phyloP scores from a whole-genome alignment of 768 basidiomycete species.

The Lactarius sp. region DNA sequence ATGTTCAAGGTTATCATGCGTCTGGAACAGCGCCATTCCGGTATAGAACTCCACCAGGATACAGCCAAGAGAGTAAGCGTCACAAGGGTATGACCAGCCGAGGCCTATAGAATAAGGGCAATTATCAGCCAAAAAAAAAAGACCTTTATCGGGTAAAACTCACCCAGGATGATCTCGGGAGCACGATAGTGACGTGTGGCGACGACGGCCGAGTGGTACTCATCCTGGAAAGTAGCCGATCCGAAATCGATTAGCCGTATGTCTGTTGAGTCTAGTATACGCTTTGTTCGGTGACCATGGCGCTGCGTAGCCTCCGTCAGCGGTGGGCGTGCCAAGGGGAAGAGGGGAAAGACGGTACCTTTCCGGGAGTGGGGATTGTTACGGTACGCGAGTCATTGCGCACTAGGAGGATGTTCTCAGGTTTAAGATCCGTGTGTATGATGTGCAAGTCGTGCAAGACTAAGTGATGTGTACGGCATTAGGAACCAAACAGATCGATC shows the following conservation, averaged over 20 bases:
- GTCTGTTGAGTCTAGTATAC: slow-evolving; percentile 79
- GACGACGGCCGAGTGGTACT: slow-evolving; percentile 98
- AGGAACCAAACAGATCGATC: slow-evolving; percentile 20
- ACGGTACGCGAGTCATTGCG: slow-evolving; percentile 69
- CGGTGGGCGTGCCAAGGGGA: neutral
- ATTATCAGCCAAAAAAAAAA: slow-evolving; percentile 9
- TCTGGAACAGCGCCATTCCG: slow-evolving; percentile 97
- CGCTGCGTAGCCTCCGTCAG: slow-evolving; percentile 25
- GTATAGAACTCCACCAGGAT: slow-evolving; percentile 99
- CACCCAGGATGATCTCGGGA: slow-evolving; percentile 97
- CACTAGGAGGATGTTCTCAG: slow-evolving; percentile 96
- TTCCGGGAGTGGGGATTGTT: slow-evolving; percentile 57
- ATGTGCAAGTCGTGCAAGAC: slow-evolving; percentile 88
- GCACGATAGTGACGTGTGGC: slow-evolving; percentile 98
- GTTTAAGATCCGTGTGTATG: slow-evolving; percentile 98
- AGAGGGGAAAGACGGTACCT: slow-evolving; percentile 40
- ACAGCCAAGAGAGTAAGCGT: slow-evolving; percentile 97
- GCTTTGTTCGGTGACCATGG: slow-evolving; percentile 59
- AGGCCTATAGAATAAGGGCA: slow-evolving; percentile 51
- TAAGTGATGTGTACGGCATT: slow-evolving; percentile 33
- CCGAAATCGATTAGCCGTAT: slow-evolving; percentile 98
- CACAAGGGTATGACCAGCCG: slow-evolving; percentile 98
- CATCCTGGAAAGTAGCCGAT: slow-evolving; percentile 94
- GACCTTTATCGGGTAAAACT: slow-evolving; percentile 26
- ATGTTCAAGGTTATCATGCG: slow-evolving; percentile 98